These are phyloP conservation scores for Ophioceras dolichostomum DNA, from an alignment of 2,329 filamentous ascomycete species.

Conservation along the genomic window DNA sequence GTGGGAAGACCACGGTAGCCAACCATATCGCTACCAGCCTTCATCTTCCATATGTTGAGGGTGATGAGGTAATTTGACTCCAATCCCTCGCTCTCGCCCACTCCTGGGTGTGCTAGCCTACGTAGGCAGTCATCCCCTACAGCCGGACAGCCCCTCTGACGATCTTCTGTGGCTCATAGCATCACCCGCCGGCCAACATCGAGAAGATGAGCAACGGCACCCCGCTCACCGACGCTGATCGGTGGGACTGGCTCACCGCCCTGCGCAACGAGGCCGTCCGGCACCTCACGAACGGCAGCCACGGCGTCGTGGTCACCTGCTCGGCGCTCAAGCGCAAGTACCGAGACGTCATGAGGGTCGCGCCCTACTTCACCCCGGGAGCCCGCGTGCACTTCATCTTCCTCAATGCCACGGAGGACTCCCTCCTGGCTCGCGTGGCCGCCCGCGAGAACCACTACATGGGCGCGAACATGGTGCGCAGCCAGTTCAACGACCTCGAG, in stretches of 20 bases:
- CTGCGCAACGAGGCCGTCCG: slow-evolving; percentile 57
- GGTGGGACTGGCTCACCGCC: slow-evolving; percentile 91
- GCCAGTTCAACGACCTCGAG: slow-evolving; percentile 83
- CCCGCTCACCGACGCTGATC: slow-evolving; percentile 82
- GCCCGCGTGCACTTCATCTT: slow-evolving; percentile 89
- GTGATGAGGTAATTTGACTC: slow-evolving; percentile 54
- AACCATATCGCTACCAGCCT: slow-evolving; percentile 50
- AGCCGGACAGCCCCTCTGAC: no score
- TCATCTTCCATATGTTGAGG: slow-evolving; percentile 60
- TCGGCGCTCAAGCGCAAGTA: slow-evolving; percentile 96
- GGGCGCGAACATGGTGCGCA: slow-evolving; percentile 90
- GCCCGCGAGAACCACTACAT: slow-evolving; percentile 80
- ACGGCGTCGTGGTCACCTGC: slow-evolving; percentile 88
- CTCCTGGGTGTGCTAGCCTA: no score
- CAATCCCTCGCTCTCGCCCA: no score
- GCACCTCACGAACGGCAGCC: slow-evolving; percentile 40
- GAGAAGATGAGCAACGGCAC: slow-evolving; percentile 82
- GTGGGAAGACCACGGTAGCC: slow-evolving; percentile 68
- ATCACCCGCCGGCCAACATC: slow-evolving; percentile 65
- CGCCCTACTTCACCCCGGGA: slow-evolving; percentile 59
- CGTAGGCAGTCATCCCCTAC: no score
- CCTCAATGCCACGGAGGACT: slow-evolving; percentile 63
- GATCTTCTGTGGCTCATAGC: no score
- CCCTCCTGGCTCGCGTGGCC: slow-evolving; percentile 64
- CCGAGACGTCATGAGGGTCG: slow-evolving; percentile 78